phyloP scores from a whole-genome alignment of 495 filamentous ascomycete species.

The Penicillium riverlandense region DNA sequence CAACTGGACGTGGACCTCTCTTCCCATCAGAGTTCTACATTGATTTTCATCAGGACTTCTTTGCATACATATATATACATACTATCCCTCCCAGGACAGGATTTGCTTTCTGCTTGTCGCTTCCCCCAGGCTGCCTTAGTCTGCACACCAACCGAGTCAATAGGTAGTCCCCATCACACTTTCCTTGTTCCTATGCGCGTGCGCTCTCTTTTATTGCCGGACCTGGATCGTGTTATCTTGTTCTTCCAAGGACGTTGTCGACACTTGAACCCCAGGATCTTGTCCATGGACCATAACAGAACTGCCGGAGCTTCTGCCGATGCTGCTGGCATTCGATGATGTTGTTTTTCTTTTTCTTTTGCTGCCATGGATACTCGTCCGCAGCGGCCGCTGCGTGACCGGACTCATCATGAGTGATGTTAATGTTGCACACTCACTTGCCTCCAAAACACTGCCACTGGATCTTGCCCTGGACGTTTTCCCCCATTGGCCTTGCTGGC shows the following conservation, averaged over 20 bases:
- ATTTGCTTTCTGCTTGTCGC: constrained; percentile 26
- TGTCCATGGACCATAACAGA: constrained; percentile 11
- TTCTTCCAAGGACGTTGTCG: constrained; percentile 12
- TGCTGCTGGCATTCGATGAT: constrained; percentile 18
- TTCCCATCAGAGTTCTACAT: constrained; percentile 4
- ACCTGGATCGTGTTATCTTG: constrained; percentile 11
- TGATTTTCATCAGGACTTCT: constrained; percentile 17
- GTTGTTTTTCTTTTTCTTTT: not conserved
- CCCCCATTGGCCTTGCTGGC: constrained; percentile 8
- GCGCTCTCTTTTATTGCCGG: constrained; percentile 16
- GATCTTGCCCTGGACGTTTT: constrained; percentile 16
- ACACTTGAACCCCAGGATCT: constrained; percentile 1
- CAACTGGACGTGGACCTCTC: constrained; percentile 28
- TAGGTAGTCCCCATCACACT: constrained; percentile 41
- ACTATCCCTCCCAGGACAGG: constrained; percentile 28
- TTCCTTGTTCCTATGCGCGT: constrained; percentile 21
- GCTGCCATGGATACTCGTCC: constrained; percentile 15
- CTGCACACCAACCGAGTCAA: constrained; percentile 29
- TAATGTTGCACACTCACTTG: constrained; percentile 39
- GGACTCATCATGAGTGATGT: constrained; percentile 36
- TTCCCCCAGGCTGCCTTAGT: constrained; percentile 29
- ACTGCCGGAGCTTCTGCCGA: constrained; percentile 2
- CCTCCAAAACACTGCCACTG: constrained; percentile 3
- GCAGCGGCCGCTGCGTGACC: constrained; percentile 31
- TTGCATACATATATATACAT: constrained; percentile 12